Evolutionary conservation across 768 basidiomycete genomes (phyloP), one percentile per base, ranked within the genome.

Genomic region (Cyclocybe cylindracea): DNA sequence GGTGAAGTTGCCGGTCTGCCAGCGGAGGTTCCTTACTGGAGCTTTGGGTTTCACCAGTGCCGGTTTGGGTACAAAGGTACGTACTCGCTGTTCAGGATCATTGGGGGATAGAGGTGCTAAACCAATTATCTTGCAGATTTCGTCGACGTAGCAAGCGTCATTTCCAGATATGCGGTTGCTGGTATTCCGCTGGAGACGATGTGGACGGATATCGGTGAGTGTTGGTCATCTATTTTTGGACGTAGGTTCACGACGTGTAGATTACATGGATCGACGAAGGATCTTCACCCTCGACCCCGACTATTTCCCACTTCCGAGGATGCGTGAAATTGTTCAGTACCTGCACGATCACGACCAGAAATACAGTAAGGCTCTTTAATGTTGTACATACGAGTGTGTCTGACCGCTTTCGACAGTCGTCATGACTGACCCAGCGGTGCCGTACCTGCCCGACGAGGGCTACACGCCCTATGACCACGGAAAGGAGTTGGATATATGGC

Each of bases 361-460:
- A 48, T 88, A 70, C 60, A 70, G 86, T 85, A n/a, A 57, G 31
- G 78, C 59, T 36, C 31, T 19, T 1, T 7, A 34, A 36, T 14
- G 29, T 18, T 16, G 52, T 44, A 10, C n/a, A 29, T 34, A 14
- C 9, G n/a, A 24, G 10, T 41, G 47, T 7, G 10, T 9, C 40
- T 40, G 32, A 43, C 36, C 45, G 16, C 32, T 7, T 41, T 16
- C 4, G 36, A 10, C 53, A 88, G 85, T 87, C 29, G 59, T 87
- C 36, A 88, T 88, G 87, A 87, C 84, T 2, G 87, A 89, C 63
- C 86, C 87, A 11, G 87, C 87, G 7, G 75, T 89, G 0, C 83
- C 76, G 0, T 80, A 76, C 50, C 57, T 77, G 4, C 78, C 82
- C 0, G 70, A 68, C 14, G 55, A 74, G 38, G 71, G 64, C 36